Evolutionary conservation across 1,284 basidiomycete genomes (phyloP).

Genomic region (Paramarasmius palmivorus): DNA sequence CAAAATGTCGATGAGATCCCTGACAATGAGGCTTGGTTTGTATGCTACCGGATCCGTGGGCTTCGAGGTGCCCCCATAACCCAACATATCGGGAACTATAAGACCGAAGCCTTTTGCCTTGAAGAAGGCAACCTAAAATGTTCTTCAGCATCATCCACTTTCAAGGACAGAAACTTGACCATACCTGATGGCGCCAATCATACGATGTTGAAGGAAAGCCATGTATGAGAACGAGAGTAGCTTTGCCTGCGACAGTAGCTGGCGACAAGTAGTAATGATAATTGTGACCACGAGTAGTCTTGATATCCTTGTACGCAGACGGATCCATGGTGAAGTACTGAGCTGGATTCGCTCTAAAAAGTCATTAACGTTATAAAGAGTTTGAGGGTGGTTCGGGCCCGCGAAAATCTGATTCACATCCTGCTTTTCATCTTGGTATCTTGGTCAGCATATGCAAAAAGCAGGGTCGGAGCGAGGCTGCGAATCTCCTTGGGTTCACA

Average conservation of each 20-base stretch:
- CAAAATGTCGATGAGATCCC: constrained; percentile 49
- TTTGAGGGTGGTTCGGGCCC: no score
- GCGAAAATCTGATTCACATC: no score
- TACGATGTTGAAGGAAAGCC: constrained; percentile 47
- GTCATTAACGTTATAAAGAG: no score
- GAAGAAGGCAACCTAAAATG: constrained; percentile 28
- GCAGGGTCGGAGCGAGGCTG: no score
- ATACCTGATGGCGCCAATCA: constrained; percentile 46
- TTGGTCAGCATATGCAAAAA: no score
- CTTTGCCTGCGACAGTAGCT: constrained; percentile 26
- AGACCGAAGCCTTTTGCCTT: constrained; percentile 36
- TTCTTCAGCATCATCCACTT: no score
- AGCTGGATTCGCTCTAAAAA: no score
- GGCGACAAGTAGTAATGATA: constrained; percentile 39
- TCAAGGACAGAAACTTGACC: neutral
- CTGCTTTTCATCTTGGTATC: no score
- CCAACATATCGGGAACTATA: constrained; percentile 42
- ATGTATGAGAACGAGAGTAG: constrained; percentile 44
- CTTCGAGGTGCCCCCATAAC: constrained; percentile 42
- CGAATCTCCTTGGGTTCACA: no score
- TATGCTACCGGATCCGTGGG: constrained; percentile 33
- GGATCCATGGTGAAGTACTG: constrained; percentile 30
- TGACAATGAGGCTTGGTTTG: constrained; percentile 31
- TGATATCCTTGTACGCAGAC: constrained; percentile 31
- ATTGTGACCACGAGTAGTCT: constrained; percentile 34